These are phyloP conservation scores for Calvatia gigantea DNA, from an alignment of 768 basidiomycete species.

Conservation along the genomic window DNA sequence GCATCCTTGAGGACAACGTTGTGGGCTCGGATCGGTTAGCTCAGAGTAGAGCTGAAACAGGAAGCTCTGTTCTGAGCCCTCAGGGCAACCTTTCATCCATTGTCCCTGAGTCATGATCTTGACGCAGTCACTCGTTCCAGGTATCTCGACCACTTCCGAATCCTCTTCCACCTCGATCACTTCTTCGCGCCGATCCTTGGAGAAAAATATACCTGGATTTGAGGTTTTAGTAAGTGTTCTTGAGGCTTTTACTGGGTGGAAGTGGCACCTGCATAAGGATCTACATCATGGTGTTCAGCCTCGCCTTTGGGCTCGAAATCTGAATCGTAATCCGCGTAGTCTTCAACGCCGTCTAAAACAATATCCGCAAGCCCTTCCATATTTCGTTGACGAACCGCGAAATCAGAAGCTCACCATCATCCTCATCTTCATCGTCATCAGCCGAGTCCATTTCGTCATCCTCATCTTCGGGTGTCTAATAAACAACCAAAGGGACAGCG, in stretches of 20 bases:
- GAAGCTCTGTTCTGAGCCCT: constrained; percentile 86
- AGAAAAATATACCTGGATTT: constrained; percentile 92
- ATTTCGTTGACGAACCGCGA: background rate
- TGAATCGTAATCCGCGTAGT: constrained; percentile 80
- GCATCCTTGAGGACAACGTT: constrained; percentile 75
- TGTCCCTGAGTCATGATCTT: constrained; percentile 83
- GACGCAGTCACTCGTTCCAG: constrained; percentile 39
- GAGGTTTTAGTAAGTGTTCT: too few species aligned
- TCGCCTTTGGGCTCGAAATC: constrained; percentile 57
- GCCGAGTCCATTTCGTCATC: constrained; percentile 46
- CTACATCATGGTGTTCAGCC: constrained; percentile 51
- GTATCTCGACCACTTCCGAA: constrained; percentile 48
- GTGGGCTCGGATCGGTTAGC: constrained; percentile 52
- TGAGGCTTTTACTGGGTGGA: too few species aligned
- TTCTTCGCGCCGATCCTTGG: constrained; percentile 88
- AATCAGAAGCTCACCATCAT: constrained; percentile 31
- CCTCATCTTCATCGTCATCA: constrained; percentile 52
- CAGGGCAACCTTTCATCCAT: constrained; percentile 98
- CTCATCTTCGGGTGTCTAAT: constrained; percentile 57
- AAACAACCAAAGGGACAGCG: background rate
- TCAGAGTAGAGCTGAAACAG: constrained; percentile 82
- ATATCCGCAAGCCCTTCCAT: background rate
- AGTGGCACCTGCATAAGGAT: constrained; percentile 79
- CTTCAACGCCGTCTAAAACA: constrained; percentile 35
- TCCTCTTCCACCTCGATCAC: constrained; percentile 90